Base-by-base conservation (phyloP, 331 rosid species). In the Saraca asoca region DNA sequence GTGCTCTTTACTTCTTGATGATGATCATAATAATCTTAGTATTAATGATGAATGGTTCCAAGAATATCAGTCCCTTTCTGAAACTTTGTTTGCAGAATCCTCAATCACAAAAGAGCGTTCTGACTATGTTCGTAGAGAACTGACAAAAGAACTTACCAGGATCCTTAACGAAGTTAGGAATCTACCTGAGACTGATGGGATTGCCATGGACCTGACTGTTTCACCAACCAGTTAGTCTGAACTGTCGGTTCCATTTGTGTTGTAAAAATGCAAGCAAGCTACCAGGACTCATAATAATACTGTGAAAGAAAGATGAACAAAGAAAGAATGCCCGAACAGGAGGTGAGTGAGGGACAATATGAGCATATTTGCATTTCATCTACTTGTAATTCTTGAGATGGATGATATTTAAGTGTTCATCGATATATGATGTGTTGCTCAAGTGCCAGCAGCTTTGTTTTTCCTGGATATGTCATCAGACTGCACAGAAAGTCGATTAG, bases 51-150 rank as follows among this genome's bases (percentile, higher is more conserved):
- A 85, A 19, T 94, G 96, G 97, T 74, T 81, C 79, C 96, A 79
- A 61, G 88, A 86, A 74, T 94, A 81, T 66, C 92, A 86, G 14
- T 78, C 89, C 69, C 82, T 86, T 18, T 68, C 86, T 7, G 96
- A 88, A 68, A 78, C 83, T 44, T 78, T 94, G 35, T 86, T 94
- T 46, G 51, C 95, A 29, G 99, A 94, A 73, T 86, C 97, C 7
- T 86, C 89, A 1, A 9, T 80, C 14, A 86, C 97, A 57, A 94
- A 79, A 84, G 96, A 86, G 78, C 96, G 99, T 39, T 80, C 95
- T 17, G 89, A 88, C 78, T 82, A 83, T 15, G 89, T 39, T 34
- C 91, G 74, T 14, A 38, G 69, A 19, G 95, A 87, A 81, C 81
- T 89, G 69, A 79, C 86, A 41, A 87, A 85, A 65, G 88, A 88